Evolutionary conservation across 495 filamentous ascomycete species (phyloP), one percentile per base, ranked within the genome.

Genomic region (Hypoxylon rickii): DNA sequence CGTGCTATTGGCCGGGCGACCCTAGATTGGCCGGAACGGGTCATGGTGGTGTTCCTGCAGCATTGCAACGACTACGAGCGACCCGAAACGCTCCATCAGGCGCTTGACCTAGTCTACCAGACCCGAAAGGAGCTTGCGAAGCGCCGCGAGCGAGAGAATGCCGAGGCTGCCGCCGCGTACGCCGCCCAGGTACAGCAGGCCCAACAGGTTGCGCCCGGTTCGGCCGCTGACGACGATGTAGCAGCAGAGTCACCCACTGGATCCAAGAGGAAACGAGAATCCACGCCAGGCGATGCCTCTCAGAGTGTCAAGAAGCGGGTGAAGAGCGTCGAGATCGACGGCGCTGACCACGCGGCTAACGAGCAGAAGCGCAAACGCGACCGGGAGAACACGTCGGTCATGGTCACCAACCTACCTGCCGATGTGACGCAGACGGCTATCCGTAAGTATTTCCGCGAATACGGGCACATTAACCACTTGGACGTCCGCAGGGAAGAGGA

Each of bases 21-120:
- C 20, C 66, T 98, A n/a, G 92, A 98, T 69, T 94, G 88, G 87
- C 94, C 94, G 0, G 93, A 96, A 68, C 89, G 88, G 65, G 79
- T 97, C 33, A 78, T 96, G 69, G 88, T 92, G 57, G 82, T 86
- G 15, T 96, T 89, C 53, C 71, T 91, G 26, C 79, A 88, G 32
- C 92, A 97, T 64, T 95, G 90, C 63, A 87, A 93, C 62, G 89
- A 91, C 56, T 91, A 94, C 59, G 91, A 94, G 65, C 79, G 83
- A 40, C 82, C 87, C 4, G 80, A 87, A 32, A 85, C 86, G 22
- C 74, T 96, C 5, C 83, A 88, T 54, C 73, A 80, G 44, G 89
- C 89, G 15, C 74, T 88, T 8, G 80, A 90, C 43, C 83, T 83
- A 22, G 84, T 87, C 17, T 82, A 87, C 46, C 85, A 85, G 61